Conservation (phyloP, 345 rosid species). For the Pistacia vera region DNA sequence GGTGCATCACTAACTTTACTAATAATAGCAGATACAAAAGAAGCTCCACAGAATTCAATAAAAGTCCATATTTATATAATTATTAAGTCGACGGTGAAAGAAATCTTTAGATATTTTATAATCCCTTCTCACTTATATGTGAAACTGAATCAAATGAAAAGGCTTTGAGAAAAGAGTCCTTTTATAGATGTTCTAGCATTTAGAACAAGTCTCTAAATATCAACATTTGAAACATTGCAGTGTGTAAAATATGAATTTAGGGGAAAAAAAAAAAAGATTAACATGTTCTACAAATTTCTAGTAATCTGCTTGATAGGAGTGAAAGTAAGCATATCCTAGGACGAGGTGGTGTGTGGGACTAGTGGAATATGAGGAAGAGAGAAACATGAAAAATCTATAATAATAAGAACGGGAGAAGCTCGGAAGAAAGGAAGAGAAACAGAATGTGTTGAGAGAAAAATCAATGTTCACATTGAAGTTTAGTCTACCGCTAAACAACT, state of each 20-base stretch:
- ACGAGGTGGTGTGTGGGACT: too few species aligned
- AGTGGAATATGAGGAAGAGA: too few species aligned
- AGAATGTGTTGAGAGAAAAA: too few species aligned
- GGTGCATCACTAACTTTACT: too few species aligned
- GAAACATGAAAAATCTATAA: too few species aligned
- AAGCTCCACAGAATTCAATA: too few species aligned
- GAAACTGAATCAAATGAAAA: background rate
- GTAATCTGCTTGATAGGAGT: slow-evolving; percentile 60
- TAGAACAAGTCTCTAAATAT: background rate
- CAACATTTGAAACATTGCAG: background rate
- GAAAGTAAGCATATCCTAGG: background rate
- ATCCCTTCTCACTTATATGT: background rate
- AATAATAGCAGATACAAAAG: too few species aligned
- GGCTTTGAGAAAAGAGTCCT: background rate
- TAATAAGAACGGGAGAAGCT: too few species aligned
- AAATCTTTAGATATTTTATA: background rate
- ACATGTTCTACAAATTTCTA: background rate
- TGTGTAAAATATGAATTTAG: background rate
- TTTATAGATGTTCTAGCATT: background rate
- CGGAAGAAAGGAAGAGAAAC: too few species aligned
- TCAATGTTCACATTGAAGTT: background rate
- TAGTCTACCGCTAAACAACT: too few species aligned
- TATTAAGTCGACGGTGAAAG: background rate
- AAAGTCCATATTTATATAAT: too few species aligned
- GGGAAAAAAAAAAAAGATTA: too few species aligned